These are phyloP conservation scores for Gillenia trifoliata DNA, from an alignment of 306 rosid genomes.

Conservation along the genomic window DNA sequence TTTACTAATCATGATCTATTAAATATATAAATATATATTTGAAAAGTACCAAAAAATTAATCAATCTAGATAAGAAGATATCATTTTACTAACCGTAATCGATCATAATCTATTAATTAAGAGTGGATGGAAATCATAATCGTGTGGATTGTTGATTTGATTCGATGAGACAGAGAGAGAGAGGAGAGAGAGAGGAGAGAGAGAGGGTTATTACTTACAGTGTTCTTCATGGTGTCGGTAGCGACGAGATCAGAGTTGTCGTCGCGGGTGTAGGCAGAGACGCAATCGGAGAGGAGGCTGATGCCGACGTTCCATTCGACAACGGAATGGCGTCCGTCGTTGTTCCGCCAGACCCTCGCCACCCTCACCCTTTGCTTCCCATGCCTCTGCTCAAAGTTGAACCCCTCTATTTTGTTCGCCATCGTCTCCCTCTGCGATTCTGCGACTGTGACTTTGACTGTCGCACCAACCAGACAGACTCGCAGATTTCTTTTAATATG, in stretches of 20 bases:
- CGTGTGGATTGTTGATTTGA: neutral
- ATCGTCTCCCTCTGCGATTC: constrained; percentile 11
- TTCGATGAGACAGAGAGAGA: neutral
- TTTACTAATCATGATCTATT: no score
- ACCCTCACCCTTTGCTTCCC: constrained; percentile 85
- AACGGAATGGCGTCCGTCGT: constrained; percentile 49
- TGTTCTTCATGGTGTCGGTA: constrained; percentile 92
- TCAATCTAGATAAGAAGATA: no score
- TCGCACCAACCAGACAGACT: no score
- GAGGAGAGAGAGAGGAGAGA: neutral
- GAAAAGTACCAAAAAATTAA: neutral
- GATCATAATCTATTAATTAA: no score
- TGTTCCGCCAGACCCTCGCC: constrained; percentile 69
- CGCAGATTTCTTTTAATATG: neutral
- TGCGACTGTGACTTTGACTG: neutral
- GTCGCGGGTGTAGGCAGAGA: constrained; percentile 49
- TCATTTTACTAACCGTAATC: no score
- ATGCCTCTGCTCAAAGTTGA: constrained; percentile 77
- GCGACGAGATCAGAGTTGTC: constrained; percentile 87
- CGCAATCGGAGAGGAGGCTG: constrained; percentile 73
- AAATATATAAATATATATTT: neutral
- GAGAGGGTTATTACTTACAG: constrained; percentile 29
- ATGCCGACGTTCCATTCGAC: constrained; percentile 85
- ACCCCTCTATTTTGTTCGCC: constrained; percentile 43
- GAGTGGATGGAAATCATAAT: neutral